Base-by-base conservation (phyloP, 805 yeast genomes). In the Ogataea siamensis region DNA sequence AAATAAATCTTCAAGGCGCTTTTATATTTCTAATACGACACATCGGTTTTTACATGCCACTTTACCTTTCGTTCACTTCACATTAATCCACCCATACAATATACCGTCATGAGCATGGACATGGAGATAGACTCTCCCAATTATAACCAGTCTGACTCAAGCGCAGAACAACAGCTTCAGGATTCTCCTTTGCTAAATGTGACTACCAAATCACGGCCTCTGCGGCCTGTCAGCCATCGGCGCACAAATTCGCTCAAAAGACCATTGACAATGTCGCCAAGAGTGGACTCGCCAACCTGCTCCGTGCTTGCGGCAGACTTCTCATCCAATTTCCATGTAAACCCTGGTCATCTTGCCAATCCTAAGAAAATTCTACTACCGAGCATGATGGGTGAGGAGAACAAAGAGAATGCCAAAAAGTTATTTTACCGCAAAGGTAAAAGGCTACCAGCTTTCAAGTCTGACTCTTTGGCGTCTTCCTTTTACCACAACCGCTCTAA, bases 221-320 rank as follows among this genome's bases (percentile, higher is more conserved):
- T 39, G 17, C 34, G 42, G 21, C 31, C 45, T 33, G 22, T 21
- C 18, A 14, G 36, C 9, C 57, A 49, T 20, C 53, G 34, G 49
- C 43, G 54, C 36, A 52, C 56, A 16, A 41, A 49, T 37, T 45
- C 56, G 12, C 39, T 58, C n/a, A 49, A 55, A 32, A 51, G 70
- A 23, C 68, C 70, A 1, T 43, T 59, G 14, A 40, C 51, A 2
- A 26, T 43, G 31, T 57, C 67, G 36, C 59, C 68, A 9, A 60
- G 57, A 43, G 63, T 61, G 30, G 71, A 67, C 39, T 60, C 70
- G 2, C 73, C 75, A 7, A 57, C 67, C 6, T 54, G 57, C 4
- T 54, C 67, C 0, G 59, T 55, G 1, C 46, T 66, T 17, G 66
- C 67, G 4, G 68, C 65, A 19, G 68, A 65, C 39, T 53, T 66